Evolutionary conservation across 192 early-diverging fungal genomes (phyloP).

Genomic region (Phycomyces blakesleeanus): DNA sequence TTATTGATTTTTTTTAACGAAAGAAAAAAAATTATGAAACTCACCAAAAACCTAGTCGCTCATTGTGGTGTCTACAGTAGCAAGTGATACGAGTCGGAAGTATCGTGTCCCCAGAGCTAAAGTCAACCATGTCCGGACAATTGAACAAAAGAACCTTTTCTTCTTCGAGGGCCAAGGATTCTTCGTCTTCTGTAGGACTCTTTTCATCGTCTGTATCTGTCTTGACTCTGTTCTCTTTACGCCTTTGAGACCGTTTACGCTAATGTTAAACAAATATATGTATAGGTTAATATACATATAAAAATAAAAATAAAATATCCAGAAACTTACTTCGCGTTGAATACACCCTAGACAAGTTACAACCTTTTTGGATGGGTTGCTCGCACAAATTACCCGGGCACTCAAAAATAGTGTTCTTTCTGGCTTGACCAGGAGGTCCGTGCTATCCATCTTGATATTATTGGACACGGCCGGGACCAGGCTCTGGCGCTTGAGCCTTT

Average conservation of each 20-base stretch:
- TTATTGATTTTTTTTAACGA: too few species aligned
- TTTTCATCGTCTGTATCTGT: constrained; percentile 16
- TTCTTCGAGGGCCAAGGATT: constrained; percentile 72
- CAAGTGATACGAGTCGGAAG: constrained; percentile 93
- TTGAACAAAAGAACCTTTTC: constrained; percentile 89
- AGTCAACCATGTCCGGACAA: constrained; percentile 82
- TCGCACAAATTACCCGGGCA: constrained; percentile 80
- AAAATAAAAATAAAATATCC: neutral
- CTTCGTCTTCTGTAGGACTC: constrained; percentile 3
- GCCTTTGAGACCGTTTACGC: constrained; percentile 63
- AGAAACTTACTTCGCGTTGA: constrained; percentile 62
- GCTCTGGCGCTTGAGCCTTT: constrained; percentile 53
- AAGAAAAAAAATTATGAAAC: too few species aligned
- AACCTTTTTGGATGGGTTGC: constrained; percentile 72
- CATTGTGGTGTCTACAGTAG: constrained; percentile 93
- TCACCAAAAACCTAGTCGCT: constrained; percentile 85
- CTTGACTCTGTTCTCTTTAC: constrained; percentile 45
- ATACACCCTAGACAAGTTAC: constrained; percentile 81
- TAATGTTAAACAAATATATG: neutral
- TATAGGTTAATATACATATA: neutral
- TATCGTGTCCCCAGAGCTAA: constrained; percentile 83
- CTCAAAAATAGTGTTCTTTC: constrained; percentile 66
- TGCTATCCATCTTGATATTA: constrained; percentile 20
- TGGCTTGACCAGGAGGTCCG: constrained; percentile 6
- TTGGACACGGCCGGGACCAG: neutral